Evolutionary conservation across 495 filamentous ascomycete genomes (phyloP), one percentile per base, ranked within the genome.

Genomic region (Penicillium manginii): DNA sequence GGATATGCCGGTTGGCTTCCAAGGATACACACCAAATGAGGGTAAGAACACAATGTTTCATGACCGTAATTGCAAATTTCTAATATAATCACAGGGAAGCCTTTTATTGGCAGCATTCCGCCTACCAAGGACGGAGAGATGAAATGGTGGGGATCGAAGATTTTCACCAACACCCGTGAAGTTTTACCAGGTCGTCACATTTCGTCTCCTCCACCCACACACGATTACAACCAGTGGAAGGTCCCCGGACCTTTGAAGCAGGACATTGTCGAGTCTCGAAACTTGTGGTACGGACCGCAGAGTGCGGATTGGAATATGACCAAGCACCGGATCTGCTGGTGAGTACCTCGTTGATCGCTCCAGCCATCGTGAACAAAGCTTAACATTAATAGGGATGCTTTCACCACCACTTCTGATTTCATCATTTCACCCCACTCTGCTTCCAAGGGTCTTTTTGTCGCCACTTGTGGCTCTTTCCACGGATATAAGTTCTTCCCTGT

Each of bases 401-500:
- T 75, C 54, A 75, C 72, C 22, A 71, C 82, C 1, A 79, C 73
- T 55, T 76, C 84, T 22, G 81, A 84, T 59, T 84, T 84, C 60
- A 82, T 84, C 35, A 84, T 86, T 53, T 78, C 76, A 26, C 69
- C 77, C 17, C 84, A 87, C 61, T 75, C 84, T 1, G 73, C 72
- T 26, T 78, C 74, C 35, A 62, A 73, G 35, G 78, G 78, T 26
- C 71, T 84, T 7, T 82, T 75, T 54, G 56, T 84, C 21, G 81
- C 81, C 1, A 81, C 78, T 0, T 78, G 78, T 31, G 81, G 81
- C 19, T 76, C 76, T 9, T 79, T 76, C 58, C 81, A 81, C 58
- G 79, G 76, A 26, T 88, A 74, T 71, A 88, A 88, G 64, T 87
- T 88, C 71, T 73, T 86, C 54, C 84, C 85, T 0, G 78, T 81